phyloP scores from a whole-genome alignment of 1,139 yeast species.

The Kurtzmaniella quercitrusa region DNA sequence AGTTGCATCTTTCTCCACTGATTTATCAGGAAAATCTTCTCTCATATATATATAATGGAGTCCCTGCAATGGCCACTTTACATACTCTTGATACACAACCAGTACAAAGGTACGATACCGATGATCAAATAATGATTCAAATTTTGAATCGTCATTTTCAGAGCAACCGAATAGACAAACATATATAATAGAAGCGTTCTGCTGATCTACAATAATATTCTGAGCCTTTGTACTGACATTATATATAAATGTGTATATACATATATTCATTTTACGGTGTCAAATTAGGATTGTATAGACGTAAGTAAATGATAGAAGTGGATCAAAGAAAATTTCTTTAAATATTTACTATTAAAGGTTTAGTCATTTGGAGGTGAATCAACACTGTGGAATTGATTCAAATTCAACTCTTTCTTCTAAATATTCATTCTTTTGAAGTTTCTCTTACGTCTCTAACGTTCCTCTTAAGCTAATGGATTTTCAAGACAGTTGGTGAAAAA shows the following conservation, averaged over 20 bases:
- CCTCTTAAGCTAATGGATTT: too few species aligned
- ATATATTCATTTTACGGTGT: too few species aligned
- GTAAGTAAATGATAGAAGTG: background rate
- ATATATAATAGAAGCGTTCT: background rate
- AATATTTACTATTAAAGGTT: too few species aligned
- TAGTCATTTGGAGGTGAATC: too few species aligned
- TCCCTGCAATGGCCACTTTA: constrained; percentile 4
- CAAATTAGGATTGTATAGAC: too few species aligned
- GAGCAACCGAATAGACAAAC: background rate
- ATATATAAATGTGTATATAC: too few species aligned
- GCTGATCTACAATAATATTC: background rate
- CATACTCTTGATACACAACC: constrained; percentile 6
- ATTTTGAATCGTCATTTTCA: constrained; percentile 6
- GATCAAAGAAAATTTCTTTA: background rate
- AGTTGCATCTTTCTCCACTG: constrained; percentile 4
- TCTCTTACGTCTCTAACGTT: too few species aligned
- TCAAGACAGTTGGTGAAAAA: too few species aligned
- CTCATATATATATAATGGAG: constrained; percentile 7
- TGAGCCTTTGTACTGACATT: background rate
- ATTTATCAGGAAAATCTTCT: constrained; percentile 7
- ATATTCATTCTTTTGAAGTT: too few species aligned
- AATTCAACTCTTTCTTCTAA: too few species aligned
- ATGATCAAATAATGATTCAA: constrained; percentile 5
- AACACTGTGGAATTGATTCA: too few species aligned
- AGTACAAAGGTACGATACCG: constrained; percentile 6